Evolutionary conservation across 2,329 filamentous ascomycete genomes (phyloP).

Genomic region (Huntiella decipiens): DNA sequence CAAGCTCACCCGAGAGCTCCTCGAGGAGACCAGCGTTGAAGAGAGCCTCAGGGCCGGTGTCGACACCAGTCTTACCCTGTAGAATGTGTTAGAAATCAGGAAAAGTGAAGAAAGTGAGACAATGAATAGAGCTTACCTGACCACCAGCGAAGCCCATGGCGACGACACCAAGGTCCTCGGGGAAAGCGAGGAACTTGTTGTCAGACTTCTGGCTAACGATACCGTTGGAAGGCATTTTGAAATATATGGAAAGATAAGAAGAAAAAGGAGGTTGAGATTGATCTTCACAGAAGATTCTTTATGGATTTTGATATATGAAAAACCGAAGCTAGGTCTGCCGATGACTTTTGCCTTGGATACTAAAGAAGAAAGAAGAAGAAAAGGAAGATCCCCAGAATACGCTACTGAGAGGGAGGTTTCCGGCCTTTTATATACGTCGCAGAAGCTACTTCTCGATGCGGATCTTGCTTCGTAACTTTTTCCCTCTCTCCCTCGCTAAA

Average conservation of each 20-base stretch:
- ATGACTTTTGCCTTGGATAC: slow-evolving; percentile 8
- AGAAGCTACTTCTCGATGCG: too few species aligned
- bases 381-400: background rate
- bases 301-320: slow-evolving; percentile 1
- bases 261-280: background rate
- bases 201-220: slow-evolving; percentile 36
- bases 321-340: slow-evolving; percentile 11
- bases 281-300: slow-evolving; percentile 4
- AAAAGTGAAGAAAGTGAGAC: background rate
- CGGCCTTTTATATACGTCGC: slow-evolving; percentile 1
- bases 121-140: slow-evolving; percentile 42
- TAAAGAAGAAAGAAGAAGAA: slow-evolving; percentile 10
- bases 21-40: slow-evolving; percentile 73
- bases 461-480: too few species aligned
- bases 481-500: too few species aligned
- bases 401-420: slow-evolving; percentile 1
- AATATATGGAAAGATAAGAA: background rate
- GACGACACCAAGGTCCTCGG: slow-evolving; percentile 71
- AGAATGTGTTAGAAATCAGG: background rate
- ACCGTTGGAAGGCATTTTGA: slow-evolving; percentile 12
- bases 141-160: slow-evolving; percentile 93
- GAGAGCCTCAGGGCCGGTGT: slow-evolving; percentile 73
- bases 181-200: slow-evolving; percentile 60
- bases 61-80: slow-evolving; percentile 78
- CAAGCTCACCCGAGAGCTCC: slow-evolving; percentile 67